These are phyloP conservation scores for Nannochloris sp. DNA, from an alignment of 139 green algal genomes.

Conservation along the genomic window DNA sequence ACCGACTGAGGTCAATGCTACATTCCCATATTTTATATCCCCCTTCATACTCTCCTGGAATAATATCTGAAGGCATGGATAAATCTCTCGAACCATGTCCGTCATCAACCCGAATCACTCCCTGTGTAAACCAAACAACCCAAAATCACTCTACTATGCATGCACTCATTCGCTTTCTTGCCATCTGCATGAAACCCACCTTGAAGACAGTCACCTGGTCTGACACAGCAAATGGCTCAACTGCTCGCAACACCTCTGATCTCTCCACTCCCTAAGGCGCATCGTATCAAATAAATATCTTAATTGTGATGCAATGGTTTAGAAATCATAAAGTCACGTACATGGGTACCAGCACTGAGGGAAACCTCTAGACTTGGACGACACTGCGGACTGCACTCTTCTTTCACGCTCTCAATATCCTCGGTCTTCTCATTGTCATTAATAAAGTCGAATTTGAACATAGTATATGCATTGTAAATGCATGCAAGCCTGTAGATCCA, in stretches of 20 bases:
- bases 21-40: constrained; percentile 94
- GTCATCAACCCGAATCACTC: neutral
- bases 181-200: too few species aligned
- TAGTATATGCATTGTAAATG: neutral
- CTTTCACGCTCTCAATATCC: neutral
- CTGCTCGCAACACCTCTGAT: too few species aligned
- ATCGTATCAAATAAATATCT: too few species aligned
- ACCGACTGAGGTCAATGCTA: constrained; percentile 58
- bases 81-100: neutral
- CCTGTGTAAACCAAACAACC: too few species aligned
- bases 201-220: too few species aligned
- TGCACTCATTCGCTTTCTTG: too few species aligned
- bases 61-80: constrained; percentile 13
- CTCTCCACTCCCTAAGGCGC: too few species aligned
- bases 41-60: constrained; percentile 35
- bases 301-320: too few species aligned
- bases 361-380: constrained; percentile 5
- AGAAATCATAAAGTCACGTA: neutral
- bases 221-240: too few species aligned
- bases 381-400: neutral
- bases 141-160: too few species aligned
- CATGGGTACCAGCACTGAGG: constrained; percentile 4
- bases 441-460: constrained; percentile 15
- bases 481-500: neutral
- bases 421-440: neutral